These are phyloP conservation scores for Monosporozyma solicola DNA, from an alignment of 805 yeast species.

Conservation along the genomic window DNA sequence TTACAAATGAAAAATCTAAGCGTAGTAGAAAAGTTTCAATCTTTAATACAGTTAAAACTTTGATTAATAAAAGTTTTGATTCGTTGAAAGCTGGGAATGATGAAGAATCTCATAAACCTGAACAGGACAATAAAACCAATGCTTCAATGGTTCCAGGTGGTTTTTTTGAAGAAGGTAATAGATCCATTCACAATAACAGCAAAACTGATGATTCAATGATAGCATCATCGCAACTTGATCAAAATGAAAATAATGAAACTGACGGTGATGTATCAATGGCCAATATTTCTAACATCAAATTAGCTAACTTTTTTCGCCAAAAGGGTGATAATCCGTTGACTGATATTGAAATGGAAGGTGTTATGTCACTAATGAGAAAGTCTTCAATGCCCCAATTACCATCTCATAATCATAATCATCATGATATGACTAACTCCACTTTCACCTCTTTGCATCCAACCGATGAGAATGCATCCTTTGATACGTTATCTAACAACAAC, in stretches of 20 bases:
- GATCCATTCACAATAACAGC: not conserved
- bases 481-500: not conserved
- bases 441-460: not conserved
- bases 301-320: slow-evolving; percentile 59
- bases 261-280: slow-evolving; percentile 8
- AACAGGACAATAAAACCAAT: not conserved
- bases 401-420: not conserved
- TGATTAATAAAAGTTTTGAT: not conserved
- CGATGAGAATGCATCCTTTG: not conserved
- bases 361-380: slow-evolving; percentile 46
- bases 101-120: not conserved
- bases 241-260: slow-evolving; percentile 1
- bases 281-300: slow-evolving; percentile 21
- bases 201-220: not conserved
- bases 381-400: slow-evolving; percentile 2
- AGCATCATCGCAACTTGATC: not conserved
- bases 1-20: not conserved
- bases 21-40: slow-evolving; percentile 1
- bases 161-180: not conserved
- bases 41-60: slow-evolving; percentile 2
- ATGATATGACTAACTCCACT: not conserved
- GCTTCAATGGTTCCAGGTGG: slow-evolving; percentile 2
- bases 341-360: slow-evolving; percentile 77
- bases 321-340: slow-evolving; percentile 71
- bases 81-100: not conserved